Percentiles rank a stretch among this genome's conserved stretches.
Conservation (phyloP, 306 rosid genomes). For the Hylodesmum podocarpum region DNA sequence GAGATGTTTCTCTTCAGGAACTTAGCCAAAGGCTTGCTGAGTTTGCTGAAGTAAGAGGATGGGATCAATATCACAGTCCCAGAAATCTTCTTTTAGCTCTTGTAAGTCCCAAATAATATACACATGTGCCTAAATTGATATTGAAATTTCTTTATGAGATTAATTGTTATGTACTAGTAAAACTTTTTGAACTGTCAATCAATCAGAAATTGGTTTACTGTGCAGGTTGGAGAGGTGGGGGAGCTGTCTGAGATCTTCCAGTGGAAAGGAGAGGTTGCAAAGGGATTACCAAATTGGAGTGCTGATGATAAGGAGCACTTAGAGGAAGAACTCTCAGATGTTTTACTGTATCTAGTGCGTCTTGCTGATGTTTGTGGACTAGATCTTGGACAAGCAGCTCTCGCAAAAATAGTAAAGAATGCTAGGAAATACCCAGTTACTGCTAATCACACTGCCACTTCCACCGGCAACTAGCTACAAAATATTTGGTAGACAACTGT, state of each 20-base stretch:
- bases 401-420: conserved; percentile 61
- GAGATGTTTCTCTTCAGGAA: conserved; percentile 71
- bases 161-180: too few species aligned
- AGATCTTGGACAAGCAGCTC: conserved; percentile 82
- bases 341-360: conserved; percentile 63
- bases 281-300: conserved; percentile 76
- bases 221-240: conserved; percentile 83
- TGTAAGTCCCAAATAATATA: conserved; percentile 18
- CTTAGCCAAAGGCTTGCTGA: conserved; percentile 69
- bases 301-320: conserved; percentile 70
- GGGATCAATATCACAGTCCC: conserved; percentile 83
- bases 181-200: too few species aligned
- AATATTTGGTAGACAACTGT: too few species aligned
- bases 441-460: conserved; percentile 28
- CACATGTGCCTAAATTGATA: not conserved
- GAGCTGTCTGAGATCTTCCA: conserved; percentile 78
- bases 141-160: not conserved
- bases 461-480: conserved; percentile 32
- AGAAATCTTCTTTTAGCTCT: conserved; percentile 86
- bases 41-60: conserved; percentile 72
- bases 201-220: not conserved
- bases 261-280: conserved; percentile 87
- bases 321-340: conserved; percentile 82
- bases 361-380: conserved; percentile 78
- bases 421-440: conserved; percentile 63